Evolutionary conservation across 805 yeast genomes (phyloP).

Genomic region (Ascoidea tarda): DNA sequence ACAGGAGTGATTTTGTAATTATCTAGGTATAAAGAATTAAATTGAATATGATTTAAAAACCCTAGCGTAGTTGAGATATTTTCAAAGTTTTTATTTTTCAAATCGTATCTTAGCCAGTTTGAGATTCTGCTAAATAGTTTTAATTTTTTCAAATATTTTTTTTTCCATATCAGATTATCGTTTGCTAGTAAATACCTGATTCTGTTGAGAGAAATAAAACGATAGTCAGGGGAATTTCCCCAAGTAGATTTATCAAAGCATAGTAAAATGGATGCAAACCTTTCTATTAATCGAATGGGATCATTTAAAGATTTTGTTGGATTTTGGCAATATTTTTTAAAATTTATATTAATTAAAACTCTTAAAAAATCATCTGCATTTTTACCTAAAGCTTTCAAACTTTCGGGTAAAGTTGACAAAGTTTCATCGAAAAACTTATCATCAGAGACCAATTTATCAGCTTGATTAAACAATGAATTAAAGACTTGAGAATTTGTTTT

Average conservation of each 20-base stretch:
- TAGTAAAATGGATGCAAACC: constrained; percentile 5
- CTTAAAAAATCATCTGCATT: constrained; percentile 1
- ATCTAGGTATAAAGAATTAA: constrained; percentile 2
- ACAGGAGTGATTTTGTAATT: constrained; percentile 6
- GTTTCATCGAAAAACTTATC: not conserved
- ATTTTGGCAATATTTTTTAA: constrained; percentile 1
- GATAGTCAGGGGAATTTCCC: constrained; percentile 8
- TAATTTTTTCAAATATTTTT: constrained; percentile 5
- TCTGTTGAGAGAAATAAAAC: constrained; percentile 7
- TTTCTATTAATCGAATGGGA: constrained; percentile 6
- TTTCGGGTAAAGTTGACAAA: not conserved
- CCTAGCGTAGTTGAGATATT: constrained; percentile 3
- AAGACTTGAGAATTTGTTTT: too few relatives aligned
- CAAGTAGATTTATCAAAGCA: constrained; percentile 7
- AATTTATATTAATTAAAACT: constrained; percentile 2
- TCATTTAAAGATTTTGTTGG: not conserved
- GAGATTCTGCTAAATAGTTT: constrained; percentile 9
- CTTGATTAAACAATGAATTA: not conserved
- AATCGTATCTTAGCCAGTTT: constrained; percentile 10
- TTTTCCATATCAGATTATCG: constrained; percentile 4
- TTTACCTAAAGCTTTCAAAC: not conserved
- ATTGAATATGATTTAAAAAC: constrained; percentile 6
- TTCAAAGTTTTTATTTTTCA: constrained; percentile 2
- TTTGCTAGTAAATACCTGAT: constrained; percentile 1
- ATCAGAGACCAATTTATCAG: not conserved